Evolutionary conservation across 2,329 filamentous ascomycete species (phyloP).

Genomic region (Pseudogymnoascus sp.): DNA sequence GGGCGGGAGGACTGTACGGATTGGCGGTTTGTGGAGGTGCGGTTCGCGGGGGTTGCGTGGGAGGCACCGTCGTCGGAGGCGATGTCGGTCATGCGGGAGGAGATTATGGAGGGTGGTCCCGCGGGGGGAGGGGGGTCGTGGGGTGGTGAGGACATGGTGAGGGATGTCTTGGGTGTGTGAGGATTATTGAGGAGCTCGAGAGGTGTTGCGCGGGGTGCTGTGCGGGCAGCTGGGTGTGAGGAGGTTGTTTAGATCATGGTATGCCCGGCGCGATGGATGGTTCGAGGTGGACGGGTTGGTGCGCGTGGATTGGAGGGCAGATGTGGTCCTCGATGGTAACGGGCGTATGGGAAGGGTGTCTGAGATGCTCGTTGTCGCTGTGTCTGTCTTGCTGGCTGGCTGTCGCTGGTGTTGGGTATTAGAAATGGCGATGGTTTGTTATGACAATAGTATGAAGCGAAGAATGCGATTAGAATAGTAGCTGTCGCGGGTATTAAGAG

Average conservation of each 20-base stretch:
- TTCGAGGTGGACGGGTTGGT: neutral
- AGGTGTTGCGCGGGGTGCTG: neutral
- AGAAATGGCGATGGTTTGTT: neutral
- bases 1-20: slow-evolving; percentile 43
- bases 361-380: neutral
- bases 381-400: neutral
- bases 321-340: neutral
- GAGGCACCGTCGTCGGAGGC: slow-evolving; percentile 44
- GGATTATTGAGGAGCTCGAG: neutral
- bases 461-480: neutral
- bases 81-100: slow-evolving; percentile 49
- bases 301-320: neutral
- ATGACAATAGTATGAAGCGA: neutral
- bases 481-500: neutral
- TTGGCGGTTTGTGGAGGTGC: slow-evolving; percentile 31
- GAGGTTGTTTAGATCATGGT: neutral
- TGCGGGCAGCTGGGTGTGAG: neutral
- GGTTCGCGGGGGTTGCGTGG: slow-evolving; percentile 29
- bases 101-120: slow-evolving; percentile 42
- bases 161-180: neutral
- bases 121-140: neutral
- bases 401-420: neutral
- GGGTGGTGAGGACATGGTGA: neutral
- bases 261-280: neutral
- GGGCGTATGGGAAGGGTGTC: neutral